Base-by-base conservation (phyloP, 331 rosid genomes). In the Dryas integrifolia region DNA sequence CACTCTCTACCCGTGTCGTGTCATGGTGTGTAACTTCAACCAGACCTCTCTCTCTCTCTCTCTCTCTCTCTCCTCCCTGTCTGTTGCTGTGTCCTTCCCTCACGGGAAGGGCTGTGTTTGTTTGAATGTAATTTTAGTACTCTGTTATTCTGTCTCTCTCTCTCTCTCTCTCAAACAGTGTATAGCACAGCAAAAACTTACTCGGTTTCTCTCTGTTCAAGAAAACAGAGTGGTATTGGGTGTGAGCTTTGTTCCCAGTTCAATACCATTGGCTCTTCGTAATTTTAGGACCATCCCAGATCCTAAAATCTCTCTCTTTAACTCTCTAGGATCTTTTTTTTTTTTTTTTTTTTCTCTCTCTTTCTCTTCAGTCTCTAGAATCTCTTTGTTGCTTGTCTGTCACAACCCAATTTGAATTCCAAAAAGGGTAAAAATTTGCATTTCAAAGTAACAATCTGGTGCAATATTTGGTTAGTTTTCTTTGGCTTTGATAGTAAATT, bases 231-330 rank as follows among this genome's bases (percentile, higher is more conserved):
- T 39, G 10, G 18, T 9, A 51, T 49, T 1, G 56, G 5, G 57
- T 13, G 16, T 66, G 43, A 21, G 57, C 47, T 61, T 14, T 35
- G 65, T 57, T 12, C 40, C 12, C 45, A 67, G 4, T 35, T 35
- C 58, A 9, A 39, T 3, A 35, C 53, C 48, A n/a, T 45, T 67
- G 91, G 88, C 74, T 16, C 13, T 10, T 78, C 75, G 81, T 15
- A 5, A 59, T 69, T 82, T 0, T 69, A 70, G 88, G 82, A 35
- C 38, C 53, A 72, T 13, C 67, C 81, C 75, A 80, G 87, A 77
- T 80, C 89, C 87, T 72, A 72, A 78, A 72, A 52, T 62, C 56
- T 70, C 83, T 81, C 80, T 10, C 76, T 59, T 24, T 59, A 40
- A 62, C 46, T 53, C 59, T 65, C 69, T 5, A 16, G 48, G 10